phyloP scores from a whole-genome alignment of 1,139 yeast species.

The Yamadazyma atlantica region DNA sequence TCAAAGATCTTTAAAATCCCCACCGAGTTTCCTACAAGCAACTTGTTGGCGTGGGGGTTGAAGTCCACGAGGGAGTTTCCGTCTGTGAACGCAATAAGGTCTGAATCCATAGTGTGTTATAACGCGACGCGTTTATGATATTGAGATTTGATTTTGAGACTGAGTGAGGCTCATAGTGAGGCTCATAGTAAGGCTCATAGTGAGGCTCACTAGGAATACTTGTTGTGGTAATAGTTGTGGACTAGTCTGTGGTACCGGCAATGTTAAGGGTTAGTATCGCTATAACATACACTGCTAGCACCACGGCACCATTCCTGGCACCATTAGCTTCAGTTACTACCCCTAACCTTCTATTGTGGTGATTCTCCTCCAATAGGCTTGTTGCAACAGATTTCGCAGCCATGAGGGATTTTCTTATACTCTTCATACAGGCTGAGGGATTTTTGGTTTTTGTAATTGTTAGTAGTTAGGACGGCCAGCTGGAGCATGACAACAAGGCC shows the following conservation, averaged over 20 bases:
- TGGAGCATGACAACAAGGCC: no score
- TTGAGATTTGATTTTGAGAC: not conserved
- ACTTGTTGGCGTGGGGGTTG: constrained; percentile 29
- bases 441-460: not conserved
- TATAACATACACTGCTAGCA: no score
- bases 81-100: constrained; percentile 43
- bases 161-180: no score
- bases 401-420: constrained; percentile 5
- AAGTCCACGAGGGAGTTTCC: constrained; percentile 47
- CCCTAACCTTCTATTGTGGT: no score
- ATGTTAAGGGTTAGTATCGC: no score
- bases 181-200: no score
- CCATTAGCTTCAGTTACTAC: no score
- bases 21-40: constrained; percentile 51
- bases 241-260: no score
- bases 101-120: constrained; percentile 10
- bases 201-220: no score
- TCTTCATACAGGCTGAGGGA: not conserved
- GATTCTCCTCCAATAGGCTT: not conserved
- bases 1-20: constrained; percentile 57
- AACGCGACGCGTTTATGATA: not conserved
- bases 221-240: no score
- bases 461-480: not conserved
- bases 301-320: no score
- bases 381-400: constrained; percentile 3